phyloP scores from a whole-genome alignment of 768 basidiomycete genomes.

The Cystofilobasidium capitatum region DNA sequence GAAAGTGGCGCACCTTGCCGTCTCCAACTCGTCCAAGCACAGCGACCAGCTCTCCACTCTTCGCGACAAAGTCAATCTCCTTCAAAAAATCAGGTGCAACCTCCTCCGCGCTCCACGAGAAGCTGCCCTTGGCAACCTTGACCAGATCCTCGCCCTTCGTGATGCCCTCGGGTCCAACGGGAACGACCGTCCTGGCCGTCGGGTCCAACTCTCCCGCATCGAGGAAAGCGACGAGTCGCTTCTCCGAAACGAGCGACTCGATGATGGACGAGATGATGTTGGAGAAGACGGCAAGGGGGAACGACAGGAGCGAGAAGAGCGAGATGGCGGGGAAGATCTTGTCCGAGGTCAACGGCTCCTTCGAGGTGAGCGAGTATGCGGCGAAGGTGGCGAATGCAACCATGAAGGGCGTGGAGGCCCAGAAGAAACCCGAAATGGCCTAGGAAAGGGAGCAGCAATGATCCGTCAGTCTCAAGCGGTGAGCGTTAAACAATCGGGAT shows the following conservation, averaged over 20 bases:
- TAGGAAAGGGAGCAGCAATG: slow-evolving; percentile 13
- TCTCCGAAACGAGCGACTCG: slow-evolving; percentile 73
- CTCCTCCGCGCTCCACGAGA: slow-evolving; percentile 56
- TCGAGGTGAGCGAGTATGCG: slow-evolving; percentile 39
- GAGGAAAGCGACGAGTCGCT: slow-evolving; percentile 67
- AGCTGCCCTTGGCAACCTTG: slow-evolving; percentile 64
- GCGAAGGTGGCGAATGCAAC: slow-evolving; percentile 41
- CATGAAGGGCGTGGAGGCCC: slow-evolving; percentile 37
- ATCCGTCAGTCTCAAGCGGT: neutral
- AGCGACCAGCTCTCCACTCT: slow-evolving; percentile 75
- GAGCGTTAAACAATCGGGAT: neutral
- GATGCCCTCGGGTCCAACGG: neutral
- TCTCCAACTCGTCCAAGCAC: slow-evolving; percentile 81
- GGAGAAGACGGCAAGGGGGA: slow-evolving; percentile 46
- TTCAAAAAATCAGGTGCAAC: slow-evolving; percentile 54
- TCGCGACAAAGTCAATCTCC: slow-evolving; percentile 61
- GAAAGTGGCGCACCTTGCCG: slow-evolving; percentile 58
- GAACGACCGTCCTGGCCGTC: slow-evolving; percentile 54
- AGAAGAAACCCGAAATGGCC: slow-evolving; percentile 32
- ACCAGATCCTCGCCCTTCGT: slow-evolving; percentile 49
- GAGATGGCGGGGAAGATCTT: slow-evolving; percentile 94
- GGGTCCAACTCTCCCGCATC: slow-evolving; percentile 66
- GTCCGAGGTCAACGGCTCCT: slow-evolving; percentile 68
- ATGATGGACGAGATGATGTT: slow-evolving; percentile 54
- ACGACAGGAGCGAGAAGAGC: slow-evolving; percentile 74